These are phyloP conservation scores for barley (Hordeum vulgare) DNA, from an alignment of 176 grass and related monocot species.

Conservation along the genomic window DNA sequence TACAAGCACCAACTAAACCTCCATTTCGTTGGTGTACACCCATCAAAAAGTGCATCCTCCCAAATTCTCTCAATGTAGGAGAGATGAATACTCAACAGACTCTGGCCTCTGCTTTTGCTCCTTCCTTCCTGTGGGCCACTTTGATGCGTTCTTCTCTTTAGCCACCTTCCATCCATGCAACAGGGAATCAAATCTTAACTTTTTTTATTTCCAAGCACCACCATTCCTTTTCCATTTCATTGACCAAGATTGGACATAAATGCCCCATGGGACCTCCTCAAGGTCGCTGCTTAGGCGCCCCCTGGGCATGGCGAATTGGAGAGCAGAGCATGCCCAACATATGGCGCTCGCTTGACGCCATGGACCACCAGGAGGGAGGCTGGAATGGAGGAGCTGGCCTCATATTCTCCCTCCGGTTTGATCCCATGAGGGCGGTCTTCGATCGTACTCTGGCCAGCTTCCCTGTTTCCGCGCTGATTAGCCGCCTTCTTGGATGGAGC, in stretches of 20 bases:
- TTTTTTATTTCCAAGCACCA: neutral
- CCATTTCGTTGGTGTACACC: neutral
- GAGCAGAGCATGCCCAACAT: neutral
- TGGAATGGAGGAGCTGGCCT: neutral
- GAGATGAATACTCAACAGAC: neutral
- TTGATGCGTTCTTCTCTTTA: slow-evolving; percentile 29
- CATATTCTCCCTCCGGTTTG: slow-evolving; percentile 20
- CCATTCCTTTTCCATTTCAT: neutral
- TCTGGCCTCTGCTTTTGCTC: slow-evolving; percentile 30
- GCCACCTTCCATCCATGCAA: slow-evolving; percentile 10
- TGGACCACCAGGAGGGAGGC: neutral
- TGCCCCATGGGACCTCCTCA: slow-evolving; percentile 25
- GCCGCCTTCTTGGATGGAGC: slow-evolving; percentile 20
- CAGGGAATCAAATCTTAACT: slow-evolving; percentile 24
- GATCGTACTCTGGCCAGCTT: slow-evolving; percentile 12
- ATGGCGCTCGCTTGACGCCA: slow-evolving; percentile 14
- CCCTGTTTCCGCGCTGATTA: slow-evolving; percentile 27
- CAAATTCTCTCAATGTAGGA: neutral
- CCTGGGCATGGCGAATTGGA: slow-evolving; percentile 21
- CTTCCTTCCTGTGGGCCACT: neutral
- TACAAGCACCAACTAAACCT: neutral
- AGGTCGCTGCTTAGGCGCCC: slow-evolving; percentile 1
- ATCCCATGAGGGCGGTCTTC: neutral
- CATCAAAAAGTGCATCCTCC: neutral
- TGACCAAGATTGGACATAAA: slow-evolving; percentile 25